These are phyloP conservation scores for Escallonia rubra DNA, from an alignment of 129 eudicot species.

Conservation along the genomic window DNA sequence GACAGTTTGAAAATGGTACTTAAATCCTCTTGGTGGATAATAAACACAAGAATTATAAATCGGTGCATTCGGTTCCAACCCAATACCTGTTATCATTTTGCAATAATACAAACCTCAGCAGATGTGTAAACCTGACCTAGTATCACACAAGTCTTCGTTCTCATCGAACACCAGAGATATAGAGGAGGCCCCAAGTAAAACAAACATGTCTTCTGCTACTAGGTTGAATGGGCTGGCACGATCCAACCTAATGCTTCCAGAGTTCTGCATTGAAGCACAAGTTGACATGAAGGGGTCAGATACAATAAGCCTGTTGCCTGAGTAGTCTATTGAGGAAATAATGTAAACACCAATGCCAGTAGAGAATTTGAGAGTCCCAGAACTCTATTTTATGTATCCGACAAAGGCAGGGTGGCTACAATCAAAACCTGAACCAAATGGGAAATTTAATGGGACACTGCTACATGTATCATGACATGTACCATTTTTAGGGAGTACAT, in stretches of 20 bases:
- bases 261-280: slow-evolving; percentile 72
- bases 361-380: slow-evolving; percentile 45
- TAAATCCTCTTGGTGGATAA: too few relatives aligned
- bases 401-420: slow-evolving; percentile 70
- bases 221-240: slow-evolving; percentile 46
- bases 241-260: slow-evolving; percentile 62
- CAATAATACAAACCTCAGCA: slow-evolving; percentile 77
- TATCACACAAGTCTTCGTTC: slow-evolving; percentile 48
- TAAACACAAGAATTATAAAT: slow-evolving; percentile 68
- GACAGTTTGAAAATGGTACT: too few relatives aligned
- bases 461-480: slow-evolving; percentile 59
- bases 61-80: slow-evolving; percentile 59
- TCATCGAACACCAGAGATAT: slow-evolving; percentile 65
- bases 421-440: slow-evolving; percentile 62
- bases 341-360: slow-evolving; percentile 50
- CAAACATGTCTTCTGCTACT: slow-evolving; percentile 36
- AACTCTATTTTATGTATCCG: slow-evolving; percentile 48
- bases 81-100: slow-evolving; percentile 54
- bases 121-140: slow-evolving; percentile 59
- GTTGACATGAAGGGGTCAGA: slow-evolving; percentile 72
- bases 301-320: slow-evolving; percentile 34
- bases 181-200: slow-evolving; percentile 63
- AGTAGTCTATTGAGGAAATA: slow-evolving; percentile 54
- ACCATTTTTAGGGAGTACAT: slow-evolving; percentile 32
- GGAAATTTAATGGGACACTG: slow-evolving; percentile 46